These are phyloP conservation scores for Apiospora pterosperma DNA, from an alignment of 2,329 filamentous ascomycete species.

Conservation along the genomic window DNA sequence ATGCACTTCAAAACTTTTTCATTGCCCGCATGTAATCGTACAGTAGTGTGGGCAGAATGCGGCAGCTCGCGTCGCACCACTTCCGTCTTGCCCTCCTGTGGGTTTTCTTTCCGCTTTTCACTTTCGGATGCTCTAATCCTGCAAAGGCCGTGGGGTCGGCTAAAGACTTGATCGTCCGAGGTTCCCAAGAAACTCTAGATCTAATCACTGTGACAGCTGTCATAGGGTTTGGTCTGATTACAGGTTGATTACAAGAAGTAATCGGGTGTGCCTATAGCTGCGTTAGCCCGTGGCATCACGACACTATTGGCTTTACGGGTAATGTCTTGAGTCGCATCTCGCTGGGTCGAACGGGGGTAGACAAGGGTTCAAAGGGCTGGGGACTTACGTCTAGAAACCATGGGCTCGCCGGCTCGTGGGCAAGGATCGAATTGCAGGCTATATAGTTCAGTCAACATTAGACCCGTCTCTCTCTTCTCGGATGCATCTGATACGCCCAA, in stretches of 20 bases:
- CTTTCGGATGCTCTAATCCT: neutral
- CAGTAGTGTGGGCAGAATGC: neutral
- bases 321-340: neutral
- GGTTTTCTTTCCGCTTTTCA: neutral
- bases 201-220: neutral
- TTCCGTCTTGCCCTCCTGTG: neutral
- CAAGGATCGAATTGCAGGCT: constrained; percentile 99
- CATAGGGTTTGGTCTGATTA: neutral
- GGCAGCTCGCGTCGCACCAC: neutral
- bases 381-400: constrained; percentile 85
- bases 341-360: neutral
- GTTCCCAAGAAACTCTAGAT: neutral
- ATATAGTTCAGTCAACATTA: constrained; percentile 7
- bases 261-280: constrained; percentile 72
- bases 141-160: neutral
- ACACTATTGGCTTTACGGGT: neutral
- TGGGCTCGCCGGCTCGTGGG: constrained; percentile 93
- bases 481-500: neutral
- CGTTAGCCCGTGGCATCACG: constrained; percentile 12
- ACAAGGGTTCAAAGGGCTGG: neutral
- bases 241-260: constrained; percentile 81
- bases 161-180: neutral
- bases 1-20: neutral
- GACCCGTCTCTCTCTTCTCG: neutral
- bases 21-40: neutral